phyloP scores from a whole-genome alignment of 345 rosid species.

The Eucalyptus urophylla region DNA sequence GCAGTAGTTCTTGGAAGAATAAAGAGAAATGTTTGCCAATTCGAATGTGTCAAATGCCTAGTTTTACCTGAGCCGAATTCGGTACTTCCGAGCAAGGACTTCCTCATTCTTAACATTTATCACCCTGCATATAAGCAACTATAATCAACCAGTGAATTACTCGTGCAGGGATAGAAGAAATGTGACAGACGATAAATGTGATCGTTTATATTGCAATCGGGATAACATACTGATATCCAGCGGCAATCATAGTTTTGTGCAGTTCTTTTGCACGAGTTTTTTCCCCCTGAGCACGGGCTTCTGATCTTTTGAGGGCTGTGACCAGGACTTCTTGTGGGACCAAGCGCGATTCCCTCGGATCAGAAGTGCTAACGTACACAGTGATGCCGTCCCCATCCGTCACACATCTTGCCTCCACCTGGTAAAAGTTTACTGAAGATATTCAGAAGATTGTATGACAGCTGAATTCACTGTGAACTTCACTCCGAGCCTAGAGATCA shows the following conservation, averaged over 20 bases:
- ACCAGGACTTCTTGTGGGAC: slow-evolving; percentile 47
- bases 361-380: slow-evolving; percentile 50
- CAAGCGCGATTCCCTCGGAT: slow-evolving; percentile 43
- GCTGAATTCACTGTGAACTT: not conserved
- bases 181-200: not conserved
- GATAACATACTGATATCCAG: slow-evolving; percentile 58
- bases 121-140: slow-evolving; percentile 12
- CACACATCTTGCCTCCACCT: slow-evolving; percentile 73
- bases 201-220: not conserved
- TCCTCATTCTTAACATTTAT: slow-evolving; percentile 30
- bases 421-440: not conserved
- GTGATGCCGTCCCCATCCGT: slow-evolving; percentile 77
- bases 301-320: slow-evolving; percentile 44
- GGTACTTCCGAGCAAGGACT: slow-evolving; percentile 65
- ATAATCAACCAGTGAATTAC: not conserved
- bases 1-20: not conserved
- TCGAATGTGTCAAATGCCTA: not conserved
- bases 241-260: slow-evolving; percentile 38
- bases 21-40: not conserved
- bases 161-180: not conserved
- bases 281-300: slow-evolving; percentile 48
- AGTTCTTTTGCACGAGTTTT: slow-evolving; percentile 50
- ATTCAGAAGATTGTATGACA: not conserved
- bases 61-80: slow-evolving; percentile 52
- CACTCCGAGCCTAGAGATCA: not conserved